Conservation (phyloP, 805 yeast genomes). For the Ogataea ganodermae region DNA sequence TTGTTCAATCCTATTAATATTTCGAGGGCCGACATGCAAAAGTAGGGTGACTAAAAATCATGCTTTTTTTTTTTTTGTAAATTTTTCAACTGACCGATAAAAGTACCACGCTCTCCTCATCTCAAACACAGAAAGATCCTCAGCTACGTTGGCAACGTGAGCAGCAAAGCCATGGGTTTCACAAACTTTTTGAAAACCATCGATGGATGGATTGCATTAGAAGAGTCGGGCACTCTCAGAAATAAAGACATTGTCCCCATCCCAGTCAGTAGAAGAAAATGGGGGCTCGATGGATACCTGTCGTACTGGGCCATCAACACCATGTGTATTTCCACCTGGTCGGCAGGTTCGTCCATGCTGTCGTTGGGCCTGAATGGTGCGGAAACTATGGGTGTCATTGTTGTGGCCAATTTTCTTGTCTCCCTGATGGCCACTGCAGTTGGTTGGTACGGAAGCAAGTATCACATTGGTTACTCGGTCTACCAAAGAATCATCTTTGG, state of each 20-base stretch:
- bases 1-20: neutral
- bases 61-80: neutral
- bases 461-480: constrained; percentile 51
- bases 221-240: constrained; percentile 2
- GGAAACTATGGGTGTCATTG: constrained; percentile 33
- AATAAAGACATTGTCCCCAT: constrained; percentile 42
- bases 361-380: constrained; percentile 33
- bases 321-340: constrained; percentile 31
- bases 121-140: neutral
- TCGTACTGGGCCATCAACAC: constrained; percentile 36
- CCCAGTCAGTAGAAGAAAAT: constrained; percentile 43
- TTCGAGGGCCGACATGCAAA: neutral
- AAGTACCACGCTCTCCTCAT: neutral
- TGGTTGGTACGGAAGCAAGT: constrained; percentile 48
- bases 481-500: constrained; percentile 47
- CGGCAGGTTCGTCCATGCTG: constrained; percentile 47
- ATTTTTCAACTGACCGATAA: neutral
- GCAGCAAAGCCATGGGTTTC: constrained; percentile 1
- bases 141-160: neutral
- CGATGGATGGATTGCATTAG: constrained; percentile 7
- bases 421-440: constrained; percentile 44
- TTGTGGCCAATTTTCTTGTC: constrained; percentile 46
- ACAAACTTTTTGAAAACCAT: neutral
- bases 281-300: constrained; percentile 44
- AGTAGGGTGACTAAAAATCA: neutral